Evolutionary conservation across 257 asterid genomes (phyloP).

Genomic region (Penstemon eatonii): DNA sequence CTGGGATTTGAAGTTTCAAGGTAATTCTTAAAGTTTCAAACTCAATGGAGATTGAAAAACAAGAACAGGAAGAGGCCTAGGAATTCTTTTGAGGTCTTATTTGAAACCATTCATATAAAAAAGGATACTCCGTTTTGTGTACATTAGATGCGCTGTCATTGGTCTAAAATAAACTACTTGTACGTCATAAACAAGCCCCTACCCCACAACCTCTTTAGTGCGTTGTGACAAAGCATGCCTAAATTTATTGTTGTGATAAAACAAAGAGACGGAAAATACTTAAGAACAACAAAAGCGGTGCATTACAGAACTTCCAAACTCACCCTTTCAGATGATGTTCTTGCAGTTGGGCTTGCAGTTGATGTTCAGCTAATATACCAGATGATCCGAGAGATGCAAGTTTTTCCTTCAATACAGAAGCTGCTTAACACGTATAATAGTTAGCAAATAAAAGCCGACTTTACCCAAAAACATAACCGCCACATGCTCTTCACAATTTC

Average conservation of each 20-base stretch:
- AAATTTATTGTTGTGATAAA: not conserved
- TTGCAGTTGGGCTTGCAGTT: slow-evolving; percentile 94
- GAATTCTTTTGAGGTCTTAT: not conserved
- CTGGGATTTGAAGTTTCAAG: not conserved
- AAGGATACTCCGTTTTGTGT: slow-evolving; percentile 1
- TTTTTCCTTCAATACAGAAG: slow-evolving; percentile 94
- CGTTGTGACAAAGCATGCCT: slow-evolving; percentile 9
- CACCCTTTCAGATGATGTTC: slow-evolving; percentile 96
- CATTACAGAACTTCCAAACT: slow-evolving; percentile 33
- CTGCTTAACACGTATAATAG: slow-evolving; percentile 47
- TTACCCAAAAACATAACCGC: slow-evolving; percentile 4
- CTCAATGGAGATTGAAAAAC: slow-evolving; percentile 1
- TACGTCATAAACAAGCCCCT: not conserved
- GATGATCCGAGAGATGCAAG: slow-evolving; percentile 96
- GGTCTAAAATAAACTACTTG: not conserved
- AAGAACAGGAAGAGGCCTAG: not conserved
- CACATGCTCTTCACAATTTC: slow-evolving; percentile 9
- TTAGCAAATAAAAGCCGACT: slow-evolving; percentile 19
- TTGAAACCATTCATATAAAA: slow-evolving; percentile 6
- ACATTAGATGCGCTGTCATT: not conserved
- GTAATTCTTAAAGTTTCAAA: not conserved
- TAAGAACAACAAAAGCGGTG: not conserved
- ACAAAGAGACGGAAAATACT: not conserved
- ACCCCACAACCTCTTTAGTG: not conserved
- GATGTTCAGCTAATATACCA: slow-evolving; percentile 99